Conservation (phyloP, 2,329 filamentous ascomycete genomes). For the Aspergillus aculeatus region DNA sequence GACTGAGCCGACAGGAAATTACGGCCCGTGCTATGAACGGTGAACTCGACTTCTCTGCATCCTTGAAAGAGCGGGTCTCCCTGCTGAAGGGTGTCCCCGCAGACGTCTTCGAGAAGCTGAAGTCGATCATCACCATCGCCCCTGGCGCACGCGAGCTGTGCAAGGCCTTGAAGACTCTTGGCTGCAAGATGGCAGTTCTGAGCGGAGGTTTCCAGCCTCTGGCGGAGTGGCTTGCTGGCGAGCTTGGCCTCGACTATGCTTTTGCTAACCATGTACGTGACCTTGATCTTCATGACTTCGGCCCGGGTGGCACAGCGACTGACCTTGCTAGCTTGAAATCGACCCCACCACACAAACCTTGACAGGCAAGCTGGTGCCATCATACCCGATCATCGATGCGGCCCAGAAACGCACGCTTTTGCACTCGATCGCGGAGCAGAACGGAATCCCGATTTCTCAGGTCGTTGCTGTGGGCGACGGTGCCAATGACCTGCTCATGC, state of each 20-base stretch:
- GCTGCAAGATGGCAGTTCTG: slow-evolving; percentile 84
- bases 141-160: slow-evolving; percentile 75
- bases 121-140: slow-evolving; percentile 74
- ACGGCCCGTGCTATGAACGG: slow-evolving; percentile 94
- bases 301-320: not conserved
- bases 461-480: slow-evolving; percentile 63
- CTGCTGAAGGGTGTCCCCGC: slow-evolving; percentile 78
- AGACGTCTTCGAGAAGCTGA: slow-evolving; percentile 75
- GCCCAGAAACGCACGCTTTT: slow-evolving; percentile 58
- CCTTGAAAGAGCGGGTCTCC: slow-evolving; percentile 75
- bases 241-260: slow-evolving; percentile 82
- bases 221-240: slow-evolving; percentile 77
- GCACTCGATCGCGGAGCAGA: slow-evolving; percentile 53
- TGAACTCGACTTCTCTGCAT: slow-evolving; percentile 86
- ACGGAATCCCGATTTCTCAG: slow-evolving; percentile 55
- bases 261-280: slow-evolving; percentile 73
- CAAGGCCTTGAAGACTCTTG: slow-evolving; percentile 70
- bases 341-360: slow-evolving; percentile 48
- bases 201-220: slow-evolving; percentile 90
- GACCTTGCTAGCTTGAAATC: slow-evolving; percentile 47
- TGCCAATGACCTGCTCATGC: slow-evolving; percentile 66
- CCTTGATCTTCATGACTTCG: not conserved
- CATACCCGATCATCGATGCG: slow-evolving; percentile 58
- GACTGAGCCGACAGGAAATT: slow-evolving; percentile 57
- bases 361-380: slow-evolving; percentile 57